A percentile compares a stretch with the other conserved stretches of the same genome.
Conservation (phyloP, 495 filamentous ascomycete species). For the Annulohypoxylon stygium region DNA sequence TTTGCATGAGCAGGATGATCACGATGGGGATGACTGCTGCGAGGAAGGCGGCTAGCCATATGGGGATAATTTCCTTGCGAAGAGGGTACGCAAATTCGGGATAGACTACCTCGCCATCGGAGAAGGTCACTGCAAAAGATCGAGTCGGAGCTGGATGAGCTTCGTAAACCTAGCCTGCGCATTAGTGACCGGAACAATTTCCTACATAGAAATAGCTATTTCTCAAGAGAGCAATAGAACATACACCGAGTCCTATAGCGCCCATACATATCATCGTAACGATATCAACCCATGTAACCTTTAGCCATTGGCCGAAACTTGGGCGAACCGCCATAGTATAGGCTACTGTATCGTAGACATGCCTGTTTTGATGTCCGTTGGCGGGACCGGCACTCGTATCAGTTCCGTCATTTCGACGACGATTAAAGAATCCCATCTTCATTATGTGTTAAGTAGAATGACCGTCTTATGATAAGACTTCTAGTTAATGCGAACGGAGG, state of each 20-base stretch:
- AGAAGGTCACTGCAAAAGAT: constrained; percentile 70
- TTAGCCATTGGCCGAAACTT: constrained; percentile 68
- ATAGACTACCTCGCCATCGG: constrained; percentile 70
- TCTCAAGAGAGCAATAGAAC: constrained; percentile 39
- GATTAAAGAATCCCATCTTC: constrained; percentile 51
- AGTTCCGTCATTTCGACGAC: constrained; percentile 34
- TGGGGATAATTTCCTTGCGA: constrained; percentile 73
- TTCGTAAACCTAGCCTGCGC: constrained; percentile 62
- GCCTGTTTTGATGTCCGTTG: constrained; percentile 29
- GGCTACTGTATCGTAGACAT: constrained; percentile 32
- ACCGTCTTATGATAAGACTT: background rate
- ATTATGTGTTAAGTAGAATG: background rate
- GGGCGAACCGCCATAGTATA: constrained; percentile 59
- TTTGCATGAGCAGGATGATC: constrained; percentile 69
- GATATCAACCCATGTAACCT: constrained; percentile 69
- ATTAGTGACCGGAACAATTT: constrained; percentile 20
- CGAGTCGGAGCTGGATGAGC: constrained; percentile 67
- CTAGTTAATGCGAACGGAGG: too few species aligned
- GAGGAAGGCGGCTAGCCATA: constrained; percentile 69
- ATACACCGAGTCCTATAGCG: constrained; percentile 68
- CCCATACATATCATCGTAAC: constrained; percentile 69
- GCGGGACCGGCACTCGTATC: constrained; percentile 17
- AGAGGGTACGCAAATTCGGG: constrained; percentile 72
- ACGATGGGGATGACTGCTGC: constrained; percentile 67
- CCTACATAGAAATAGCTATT: background rate